phyloP scores from a whole-genome alignment of 768 basidiomycete species.

The Lactarius trivialis region DNA sequence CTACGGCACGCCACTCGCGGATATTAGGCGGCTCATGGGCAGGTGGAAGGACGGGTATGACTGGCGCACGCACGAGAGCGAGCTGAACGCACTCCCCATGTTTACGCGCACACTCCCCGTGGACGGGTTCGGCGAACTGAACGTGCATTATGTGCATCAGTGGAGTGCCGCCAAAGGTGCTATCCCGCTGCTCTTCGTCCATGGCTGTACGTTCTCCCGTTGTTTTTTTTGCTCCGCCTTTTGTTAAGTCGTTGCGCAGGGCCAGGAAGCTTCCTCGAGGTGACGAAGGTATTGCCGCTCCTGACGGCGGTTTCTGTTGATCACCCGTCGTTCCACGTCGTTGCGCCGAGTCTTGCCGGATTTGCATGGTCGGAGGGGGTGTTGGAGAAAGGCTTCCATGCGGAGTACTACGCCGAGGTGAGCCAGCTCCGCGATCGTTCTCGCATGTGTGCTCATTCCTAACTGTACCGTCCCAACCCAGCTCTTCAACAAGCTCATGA shows the following conservation, averaged over 20 bases:
- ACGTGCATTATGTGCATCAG: constrained; percentile 32
- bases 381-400: no score
- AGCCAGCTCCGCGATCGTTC: neutral
- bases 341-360: constrained; percentile 48
- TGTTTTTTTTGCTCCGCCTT: no score
- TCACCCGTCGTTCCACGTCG: constrained; percentile 49
- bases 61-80: no score
- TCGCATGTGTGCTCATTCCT: neutral
- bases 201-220: no score
- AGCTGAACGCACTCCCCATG: no score
- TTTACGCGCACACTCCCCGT: no score
- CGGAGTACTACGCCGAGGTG: constrained; percentile 45
- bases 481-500: constrained; percentile 29
- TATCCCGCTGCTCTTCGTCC: no score
- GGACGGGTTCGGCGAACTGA: no score
- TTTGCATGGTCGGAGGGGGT: constrained; percentile 50
- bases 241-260: no score
- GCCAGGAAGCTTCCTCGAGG: no score
- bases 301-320: constrained; percentile 33
- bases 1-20: constrained; percentile 36
- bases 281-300: constrained; percentile 46
- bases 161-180: constrained; percentile 24
- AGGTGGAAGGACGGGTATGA: constrained; percentile 28
- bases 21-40: no score
- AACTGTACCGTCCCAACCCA: neutral